Percentiles rank a stretch among this genome's conserved stretches.
phyloP scores from a whole-genome alignment of 805 yeast species.

The Cyberlindnera americana region DNA sequence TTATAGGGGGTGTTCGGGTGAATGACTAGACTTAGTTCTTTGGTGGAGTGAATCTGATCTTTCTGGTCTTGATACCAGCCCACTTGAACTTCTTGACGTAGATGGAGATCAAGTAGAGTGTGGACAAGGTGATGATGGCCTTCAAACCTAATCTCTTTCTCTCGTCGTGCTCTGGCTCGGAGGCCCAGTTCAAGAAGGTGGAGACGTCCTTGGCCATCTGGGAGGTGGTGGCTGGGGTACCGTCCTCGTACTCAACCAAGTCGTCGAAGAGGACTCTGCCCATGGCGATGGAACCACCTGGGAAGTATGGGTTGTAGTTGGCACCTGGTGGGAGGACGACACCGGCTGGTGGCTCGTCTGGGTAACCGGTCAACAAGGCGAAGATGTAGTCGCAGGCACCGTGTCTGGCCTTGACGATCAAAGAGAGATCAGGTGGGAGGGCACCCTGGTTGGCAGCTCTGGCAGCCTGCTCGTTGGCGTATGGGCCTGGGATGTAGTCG shows the following conservation, averaged over 20 bases:
- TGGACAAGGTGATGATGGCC: conserved; percentile 75
- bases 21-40: conserved; percentile 43
- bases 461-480: conserved; percentile 97
- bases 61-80: conserved; percentile 93
- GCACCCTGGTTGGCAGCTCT: conserved; percentile 99
- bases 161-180: conserved; percentile 98
- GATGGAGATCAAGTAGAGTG: conserved; percentile 76
- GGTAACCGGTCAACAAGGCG: conserved; percentile 94
- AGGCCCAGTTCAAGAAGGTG: conserved; percentile 95
- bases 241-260: conserved; percentile 97
- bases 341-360: conserved; percentile 99
- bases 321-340: conserved; percentile 88
- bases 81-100: conserved; percentile 98
- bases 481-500: conserved; percentile 92
- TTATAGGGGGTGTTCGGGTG: neutral
- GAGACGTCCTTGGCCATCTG: conserved; percentile 99
- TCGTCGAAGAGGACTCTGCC: conserved; percentile 97
- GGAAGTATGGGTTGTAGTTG: conserved; percentile 99
- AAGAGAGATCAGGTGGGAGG: conserved; percentile 94
- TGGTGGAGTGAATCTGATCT: conserved; percentile 91
- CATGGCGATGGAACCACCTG: conserved; percentile 99
- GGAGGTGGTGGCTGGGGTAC: conserved; percentile 96
- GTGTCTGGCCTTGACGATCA: conserved; percentile 98
- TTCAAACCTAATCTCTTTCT: conserved; percentile 96
- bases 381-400: conserved; percentile 96